Conservation (phyloP, 495 filamentous ascomycete genomes). For the Penicillium daleae region DNA sequence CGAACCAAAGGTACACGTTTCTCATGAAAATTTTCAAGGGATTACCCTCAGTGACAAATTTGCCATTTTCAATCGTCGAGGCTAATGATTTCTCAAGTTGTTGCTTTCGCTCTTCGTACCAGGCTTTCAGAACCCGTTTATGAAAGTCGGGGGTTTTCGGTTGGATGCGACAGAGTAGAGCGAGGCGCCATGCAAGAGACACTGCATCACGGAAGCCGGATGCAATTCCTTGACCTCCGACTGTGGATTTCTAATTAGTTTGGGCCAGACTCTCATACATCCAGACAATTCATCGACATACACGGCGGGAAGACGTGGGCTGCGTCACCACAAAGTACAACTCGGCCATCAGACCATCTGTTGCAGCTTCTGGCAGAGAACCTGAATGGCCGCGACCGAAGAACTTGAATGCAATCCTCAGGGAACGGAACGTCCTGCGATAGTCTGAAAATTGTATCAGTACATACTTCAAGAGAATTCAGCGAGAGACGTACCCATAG, state of each 20-base stretch:
- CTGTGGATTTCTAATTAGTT: constrained; percentile 13
- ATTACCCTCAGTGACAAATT: constrained; percentile 33
- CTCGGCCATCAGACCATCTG: constrained; percentile 49
- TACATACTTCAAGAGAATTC: background rate
- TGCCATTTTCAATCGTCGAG: constrained; percentile 39
- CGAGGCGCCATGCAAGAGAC: constrained; percentile 52
- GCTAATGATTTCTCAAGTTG: constrained; percentile 41
- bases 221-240: constrained; percentile 57
- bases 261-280: background rate
- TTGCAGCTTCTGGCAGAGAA: constrained; percentile 54
- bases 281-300: constrained; percentile 15
- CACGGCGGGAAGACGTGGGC: constrained; percentile 61
- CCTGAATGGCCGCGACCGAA: constrained; percentile 51
- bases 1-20: constrained; percentile 35
- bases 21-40: constrained; percentile 36
- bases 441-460: constrained; percentile 18
- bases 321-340: constrained; percentile 53
- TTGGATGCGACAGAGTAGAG: constrained; percentile 32
- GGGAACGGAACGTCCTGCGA: constrained; percentile 42
- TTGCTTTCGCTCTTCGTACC: constrained; percentile 46
- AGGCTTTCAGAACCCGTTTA: constrained; percentile 29
- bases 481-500: constrained; percentile 29
- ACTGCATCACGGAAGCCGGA: constrained; percentile 43
- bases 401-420: constrained; percentile 49
- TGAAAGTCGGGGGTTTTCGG: constrained; percentile 13